These are phyloP conservation scores for Penicillium egyptiacum DNA, from an alignment of 495 filamentous ascomycete genomes.

Conservation along the genomic window DNA sequence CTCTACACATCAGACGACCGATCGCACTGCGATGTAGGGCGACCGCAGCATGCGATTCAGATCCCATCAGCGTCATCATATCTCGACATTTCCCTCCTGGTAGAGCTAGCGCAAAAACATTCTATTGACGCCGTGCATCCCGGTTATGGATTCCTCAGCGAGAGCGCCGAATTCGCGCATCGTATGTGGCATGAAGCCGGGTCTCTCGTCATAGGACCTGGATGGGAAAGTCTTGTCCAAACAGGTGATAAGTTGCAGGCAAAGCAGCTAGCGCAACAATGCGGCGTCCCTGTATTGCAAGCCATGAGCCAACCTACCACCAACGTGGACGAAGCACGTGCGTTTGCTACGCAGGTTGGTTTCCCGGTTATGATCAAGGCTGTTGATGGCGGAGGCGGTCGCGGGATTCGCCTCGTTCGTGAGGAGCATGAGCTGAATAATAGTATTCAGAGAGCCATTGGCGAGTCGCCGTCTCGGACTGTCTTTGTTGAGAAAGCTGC, in stretches of 20 bases:
- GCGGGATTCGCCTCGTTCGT: constrained; percentile 48
- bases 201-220: constrained; percentile 55
- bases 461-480: constrained; percentile 52
- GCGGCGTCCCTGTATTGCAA: constrained; percentile 54
- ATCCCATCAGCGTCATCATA: constrained; percentile 53
- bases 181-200: constrained; percentile 53
- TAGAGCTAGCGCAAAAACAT: constrained; percentile 48
- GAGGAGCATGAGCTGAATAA: constrained; percentile 38
- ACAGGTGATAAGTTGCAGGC: constrained; percentile 61
- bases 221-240: constrained; percentile 46
- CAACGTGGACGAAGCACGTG: constrained; percentile 35
- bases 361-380: constrained; percentile 61
- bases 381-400: constrained; percentile 53
- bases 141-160: constrained; percentile 64
- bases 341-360: constrained; percentile 46
- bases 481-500: constrained; percentile 57
- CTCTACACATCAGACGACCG: constrained; percentile 55
- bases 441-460: constrained; percentile 44
- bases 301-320: constrained; percentile 47
- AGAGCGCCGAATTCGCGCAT: constrained; percentile 54
- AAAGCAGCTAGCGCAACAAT: constrained; percentile 52
- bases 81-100: constrained; percentile 48
- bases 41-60: constrained; percentile 45
- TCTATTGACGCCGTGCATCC: constrained; percentile 59
- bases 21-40: constrained; percentile 50